Percentiles rank a stretch among this genome's conserved stretches.
Conservation (phyloP, 140 eudicot genomes). For the Anethum foeniculum region DNA sequence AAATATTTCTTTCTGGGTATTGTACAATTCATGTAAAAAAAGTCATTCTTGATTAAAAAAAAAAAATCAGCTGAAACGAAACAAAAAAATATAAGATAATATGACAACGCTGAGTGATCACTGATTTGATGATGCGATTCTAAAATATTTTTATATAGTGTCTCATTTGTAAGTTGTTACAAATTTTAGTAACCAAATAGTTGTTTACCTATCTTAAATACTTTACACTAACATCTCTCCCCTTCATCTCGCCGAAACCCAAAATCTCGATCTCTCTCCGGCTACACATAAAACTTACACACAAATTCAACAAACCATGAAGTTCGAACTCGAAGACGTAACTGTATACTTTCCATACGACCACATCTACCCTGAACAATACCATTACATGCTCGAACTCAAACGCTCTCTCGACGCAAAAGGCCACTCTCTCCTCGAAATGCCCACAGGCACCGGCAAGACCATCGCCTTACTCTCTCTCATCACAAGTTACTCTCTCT, state of each 20-base stretch:
- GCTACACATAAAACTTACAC: not conserved
- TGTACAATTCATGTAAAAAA: no score
- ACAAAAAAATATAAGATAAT: no score
- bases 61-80: no score
- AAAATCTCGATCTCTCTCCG: not conserved
- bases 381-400: conserved; percentile 85
- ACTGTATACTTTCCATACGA: conserved; percentile 96
- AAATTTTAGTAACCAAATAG: no score
- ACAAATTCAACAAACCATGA: conserved; percentile 28
- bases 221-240: not conserved
- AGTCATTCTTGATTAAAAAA: no score
- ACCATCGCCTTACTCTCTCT: conserved; percentile 86
- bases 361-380: conserved; percentile 89
- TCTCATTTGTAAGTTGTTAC: no score
- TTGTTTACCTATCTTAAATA: no score
- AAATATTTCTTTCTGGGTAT: no score
- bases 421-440: conserved; percentile 90
- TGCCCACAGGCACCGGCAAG: conserved; percentile 99
- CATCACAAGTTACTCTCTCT: conserved; percentile 77
- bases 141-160: no score
- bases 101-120: no score
- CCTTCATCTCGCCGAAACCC: not conserved
- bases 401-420: conserved; percentile 89
- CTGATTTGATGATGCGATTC: no score
- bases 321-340: conserved; percentile 84